These are phyloP conservation scores for Sporisorium graminicola DNA, from an alignment of 1,284 basidiomycete species.

Conservation along the genomic window DNA sequence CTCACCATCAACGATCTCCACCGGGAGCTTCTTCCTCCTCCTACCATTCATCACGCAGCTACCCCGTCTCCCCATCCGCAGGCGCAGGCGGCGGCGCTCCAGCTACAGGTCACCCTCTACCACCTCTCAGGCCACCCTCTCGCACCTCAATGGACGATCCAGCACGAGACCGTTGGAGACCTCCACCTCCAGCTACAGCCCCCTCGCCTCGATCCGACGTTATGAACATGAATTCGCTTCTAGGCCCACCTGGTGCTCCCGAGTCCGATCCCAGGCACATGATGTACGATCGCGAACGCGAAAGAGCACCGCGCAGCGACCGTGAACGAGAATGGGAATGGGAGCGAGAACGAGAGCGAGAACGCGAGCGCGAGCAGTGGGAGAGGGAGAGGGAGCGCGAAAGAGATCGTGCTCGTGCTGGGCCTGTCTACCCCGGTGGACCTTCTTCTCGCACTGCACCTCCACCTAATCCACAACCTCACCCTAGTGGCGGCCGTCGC, in stretches of 20 bases:
- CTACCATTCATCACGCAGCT: constrained; percentile 27
- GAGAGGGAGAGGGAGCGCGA: constrained; percentile 35
- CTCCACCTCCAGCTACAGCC: constrained; percentile 14
- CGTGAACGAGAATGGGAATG: constrained; percentile 40
- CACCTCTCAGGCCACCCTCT: constrained; percentile 39
- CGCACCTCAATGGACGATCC: constrained; percentile 38
- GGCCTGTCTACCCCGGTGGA: constrained; percentile 21
- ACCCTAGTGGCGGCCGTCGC: constrained; percentile 19
- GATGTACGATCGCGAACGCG: constrained; percentile 40
- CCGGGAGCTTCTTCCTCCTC: constrained; percentile 31
- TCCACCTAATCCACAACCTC: constrained; percentile 13
- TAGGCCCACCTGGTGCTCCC: constrained; percentile 37
- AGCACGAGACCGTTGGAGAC: constrained; percentile 40
- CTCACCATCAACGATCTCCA: constrained; percentile 28
- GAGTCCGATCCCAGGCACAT: constrained; percentile 34
- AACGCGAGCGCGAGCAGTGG: constrained; percentile 35
- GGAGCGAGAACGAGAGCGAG: constrained; percentile 24
- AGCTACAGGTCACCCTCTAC: constrained; percentile 14
- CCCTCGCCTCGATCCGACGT: constrained; percentile 42
- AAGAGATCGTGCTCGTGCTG: constrained; percentile 21
- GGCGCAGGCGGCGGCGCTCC: not conserved
- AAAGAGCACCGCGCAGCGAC: constrained; percentile 16
- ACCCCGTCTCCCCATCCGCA: constrained; percentile 30
- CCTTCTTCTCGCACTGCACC: constrained; percentile 34
- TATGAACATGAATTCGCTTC: constrained; percentile 62